A percentile compares a stretch with the other conserved stretches of the same genome.
Conservation (phyloP, 345 rosid genomes). For the Ailanthus altissimus region DNA sequence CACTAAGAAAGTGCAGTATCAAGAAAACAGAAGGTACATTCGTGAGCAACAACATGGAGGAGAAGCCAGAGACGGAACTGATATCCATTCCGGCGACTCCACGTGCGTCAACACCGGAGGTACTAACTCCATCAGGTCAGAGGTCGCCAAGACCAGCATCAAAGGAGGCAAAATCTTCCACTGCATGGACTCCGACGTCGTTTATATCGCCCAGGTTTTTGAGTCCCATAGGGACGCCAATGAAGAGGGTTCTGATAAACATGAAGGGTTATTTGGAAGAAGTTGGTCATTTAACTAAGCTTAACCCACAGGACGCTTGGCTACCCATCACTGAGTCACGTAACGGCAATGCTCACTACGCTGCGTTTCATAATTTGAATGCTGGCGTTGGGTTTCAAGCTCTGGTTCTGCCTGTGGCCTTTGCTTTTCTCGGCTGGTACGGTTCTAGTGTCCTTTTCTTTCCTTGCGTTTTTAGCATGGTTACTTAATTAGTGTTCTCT, state of each 20-base stretch:
- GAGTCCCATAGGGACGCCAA: slow-evolving; percentile 96
- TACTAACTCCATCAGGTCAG: slow-evolving; percentile 88
- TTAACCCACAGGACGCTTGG: slow-evolving; percentile 98
- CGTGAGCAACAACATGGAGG: slow-evolving; percentile 55
- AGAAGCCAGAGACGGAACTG: slow-evolving; percentile 97
- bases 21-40: neutral
- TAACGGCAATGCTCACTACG: slow-evolving; percentile 96
- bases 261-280: slow-evolving; percentile 96
- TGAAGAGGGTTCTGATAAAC: slow-evolving; percentile 90
- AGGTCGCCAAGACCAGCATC: slow-evolving; percentile 86
- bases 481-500: neutral
- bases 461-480: neutral
- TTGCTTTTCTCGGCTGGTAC: slow-evolving; percentile 95
- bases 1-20: neutral
- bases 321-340: slow-evolving; percentile 97
- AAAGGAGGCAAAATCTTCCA: slow-evolving; percentile 66
- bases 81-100: slow-evolving; percentile 98
- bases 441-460: neutral
- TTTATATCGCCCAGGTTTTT: slow-evolving; percentile 92
- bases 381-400: slow-evolving; percentile 99
- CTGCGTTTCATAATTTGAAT: slow-evolving; percentile 94
- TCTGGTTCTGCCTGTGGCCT: slow-evolving; percentile 87
- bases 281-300: slow-evolving; percentile 91
- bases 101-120: slow-evolving; percentile 92
- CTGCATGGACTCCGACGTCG: slow-evolving; percentile 94